These are phyloP conservation scores for Ramaria sp. DNA, from an alignment of 768 basidiomycete genomes.

Conservation along the genomic window DNA sequence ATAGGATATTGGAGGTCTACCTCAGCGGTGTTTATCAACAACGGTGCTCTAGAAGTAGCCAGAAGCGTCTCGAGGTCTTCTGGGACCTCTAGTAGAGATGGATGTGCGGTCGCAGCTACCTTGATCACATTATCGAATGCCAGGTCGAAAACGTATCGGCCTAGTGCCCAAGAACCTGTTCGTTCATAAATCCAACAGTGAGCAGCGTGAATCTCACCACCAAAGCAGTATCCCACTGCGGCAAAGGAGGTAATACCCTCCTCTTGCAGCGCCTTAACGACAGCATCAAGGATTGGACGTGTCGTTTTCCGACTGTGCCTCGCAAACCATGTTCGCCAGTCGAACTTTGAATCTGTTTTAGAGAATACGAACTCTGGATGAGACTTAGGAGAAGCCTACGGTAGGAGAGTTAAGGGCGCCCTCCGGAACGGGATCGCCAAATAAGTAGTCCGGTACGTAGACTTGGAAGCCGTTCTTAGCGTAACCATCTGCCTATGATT, in stretches of 20 bases:
- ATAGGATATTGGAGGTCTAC: conserved; percentile 39
- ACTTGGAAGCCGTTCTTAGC: conserved; percentile 30
- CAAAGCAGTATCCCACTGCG: conserved; percentile 61
- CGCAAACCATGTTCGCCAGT: conserved; percentile 32
- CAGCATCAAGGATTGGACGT: conserved; percentile 42
- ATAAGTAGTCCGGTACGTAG: conserved; percentile 25
- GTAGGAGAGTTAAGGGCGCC: conserved; percentile 14
- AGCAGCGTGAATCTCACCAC: conserved; percentile 29
- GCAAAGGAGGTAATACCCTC: conserved; percentile 48
- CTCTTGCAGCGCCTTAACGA: conserved; percentile 44
- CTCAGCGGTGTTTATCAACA: conserved; percentile 16
- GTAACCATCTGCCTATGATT: conserved; percentile 31
- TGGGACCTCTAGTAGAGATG: conserved; percentile 48
- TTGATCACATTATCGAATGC: conserved; percentile 43
- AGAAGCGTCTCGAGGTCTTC: conserved; percentile 39
- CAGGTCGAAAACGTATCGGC: conserved; percentile 49
- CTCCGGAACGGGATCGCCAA: conserved; percentile 23
- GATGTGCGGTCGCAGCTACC: conserved; percentile 44
- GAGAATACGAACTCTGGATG: not conserved
- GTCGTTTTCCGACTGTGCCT: conserved; percentile 30
- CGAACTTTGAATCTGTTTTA: conserved; percentile 19
- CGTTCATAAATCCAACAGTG: not conserved
- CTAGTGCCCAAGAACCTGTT: conserved; percentile 18
- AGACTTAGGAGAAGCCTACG: not conserved
- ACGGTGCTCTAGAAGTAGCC: not conserved